Evolutionary conservation across 805 yeast species (phyloP).

Genomic region (Sugiyamaella lignohabitans): DNA sequence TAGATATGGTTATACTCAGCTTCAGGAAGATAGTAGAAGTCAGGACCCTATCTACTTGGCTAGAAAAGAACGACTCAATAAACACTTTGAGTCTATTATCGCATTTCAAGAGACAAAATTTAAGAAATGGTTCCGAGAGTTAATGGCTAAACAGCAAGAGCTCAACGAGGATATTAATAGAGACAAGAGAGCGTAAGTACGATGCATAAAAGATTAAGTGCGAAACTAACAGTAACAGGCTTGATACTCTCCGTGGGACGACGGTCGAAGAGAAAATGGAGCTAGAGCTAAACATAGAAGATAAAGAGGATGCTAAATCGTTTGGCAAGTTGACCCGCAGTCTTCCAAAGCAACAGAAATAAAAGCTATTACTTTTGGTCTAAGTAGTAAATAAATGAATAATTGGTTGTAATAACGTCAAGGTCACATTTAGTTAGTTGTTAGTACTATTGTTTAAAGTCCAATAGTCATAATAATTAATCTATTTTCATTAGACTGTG

Average conservation of each 20-base stretch:
- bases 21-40: slow-evolving; percentile 25
- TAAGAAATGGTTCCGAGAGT: slow-evolving; percentile 86
- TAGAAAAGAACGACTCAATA: slow-evolving; percentile 76
- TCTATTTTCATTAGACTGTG: no score
- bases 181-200: background rate
- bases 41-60: slow-evolving; percentile 78
- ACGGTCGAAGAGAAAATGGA: background rate
- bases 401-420: no score
- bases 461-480: no score
- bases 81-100: slow-evolving; percentile 79
- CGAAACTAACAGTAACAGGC: no score
- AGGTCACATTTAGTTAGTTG: no score
- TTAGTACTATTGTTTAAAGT: no score
- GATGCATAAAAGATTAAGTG: no score
- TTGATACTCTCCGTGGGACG: no score
- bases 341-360: background rate
- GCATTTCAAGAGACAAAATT: slow-evolving; percentile 87
- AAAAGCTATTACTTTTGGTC: no score
- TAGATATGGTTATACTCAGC: slow-evolving; percentile 10
- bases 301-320: background rate
- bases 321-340: background rate
- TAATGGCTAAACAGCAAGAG: slow-evolving; percentile 28
- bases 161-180: slow-evolving; percentile 16
- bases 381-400: no score
- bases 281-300: background rate